These are phyloP conservation scores for Pseudoturritis turrita DNA, from an alignment of 345 rosid species.

Conservation along the genomic window DNA sequence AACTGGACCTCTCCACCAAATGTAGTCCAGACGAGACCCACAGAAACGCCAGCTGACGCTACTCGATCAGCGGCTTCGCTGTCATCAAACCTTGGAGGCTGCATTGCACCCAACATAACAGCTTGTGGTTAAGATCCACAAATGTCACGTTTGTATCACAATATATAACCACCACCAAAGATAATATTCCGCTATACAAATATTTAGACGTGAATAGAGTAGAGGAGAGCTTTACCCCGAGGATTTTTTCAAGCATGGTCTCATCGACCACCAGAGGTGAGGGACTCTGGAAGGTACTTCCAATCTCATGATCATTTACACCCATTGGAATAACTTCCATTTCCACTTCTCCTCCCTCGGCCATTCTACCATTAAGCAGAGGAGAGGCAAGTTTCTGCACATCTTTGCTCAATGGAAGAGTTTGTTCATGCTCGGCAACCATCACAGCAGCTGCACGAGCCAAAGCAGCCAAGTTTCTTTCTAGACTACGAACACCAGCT, in stretches of 20 bases:
- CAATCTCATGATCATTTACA: slow-evolving; percentile 71
- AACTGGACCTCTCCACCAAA: slow-evolving; percentile 99
- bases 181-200: not conserved
- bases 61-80: slow-evolving; percentile 95
- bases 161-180: not conserved
- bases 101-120: slow-evolving; percentile 33
- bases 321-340: slow-evolving; percentile 97
- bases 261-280: slow-evolving; percentile 82
- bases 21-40: slow-evolving; percentile 97
- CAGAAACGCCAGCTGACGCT: slow-evolving; percentile 85
- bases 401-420: slow-evolving; percentile 67
- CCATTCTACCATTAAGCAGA: slow-evolving; percentile 70
- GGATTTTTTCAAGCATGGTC: slow-evolving; percentile 82
- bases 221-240: slow-evolving; percentile 59
- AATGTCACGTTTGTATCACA: not conserved
- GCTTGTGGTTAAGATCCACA: not conserved
- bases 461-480: slow-evolving; percentile 89
- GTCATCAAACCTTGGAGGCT: slow-evolving; percentile 96
- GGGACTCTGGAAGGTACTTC: slow-evolving; percentile 58
- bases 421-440: slow-evolving; percentile 85
- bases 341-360: slow-evolving; percentile 93
- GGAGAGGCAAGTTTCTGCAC: slow-evolving; percentile 74
- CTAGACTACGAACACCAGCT: slow-evolving; percentile 92
- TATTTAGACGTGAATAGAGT: not conserved
- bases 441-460: slow-evolving; percentile 98